phyloP scores from a whole-genome alignment of 2,329 filamentous ascomycete genomes.

The Aureobasidium namibiae region DNA sequence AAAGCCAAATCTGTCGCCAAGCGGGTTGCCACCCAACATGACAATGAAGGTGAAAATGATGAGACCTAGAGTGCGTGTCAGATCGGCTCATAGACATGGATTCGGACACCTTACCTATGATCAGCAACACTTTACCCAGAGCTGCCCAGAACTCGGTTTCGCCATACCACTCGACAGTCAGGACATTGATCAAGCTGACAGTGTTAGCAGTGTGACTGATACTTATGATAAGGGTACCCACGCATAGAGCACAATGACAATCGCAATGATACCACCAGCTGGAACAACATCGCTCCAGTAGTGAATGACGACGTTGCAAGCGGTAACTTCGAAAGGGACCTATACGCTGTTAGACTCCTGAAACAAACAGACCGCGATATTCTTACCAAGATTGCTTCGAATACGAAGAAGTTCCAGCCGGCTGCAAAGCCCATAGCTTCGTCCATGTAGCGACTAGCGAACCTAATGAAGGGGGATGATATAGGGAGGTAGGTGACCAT shows the following conservation, averaged over 20 bases:
- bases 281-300: constrained; percentile 46
- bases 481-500: constrained; percentile 73
- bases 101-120: no score
- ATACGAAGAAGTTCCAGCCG: constrained; percentile 25
- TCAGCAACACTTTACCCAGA: constrained; percentile 35
- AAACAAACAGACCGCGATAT: not conserved
- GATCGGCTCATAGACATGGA: no score
- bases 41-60: constrained; percentile 24
- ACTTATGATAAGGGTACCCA: constrained; percentile 30
- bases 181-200: constrained; percentile 33
- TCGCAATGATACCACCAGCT: constrained; percentile 49
- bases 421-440: constrained; percentile 57
- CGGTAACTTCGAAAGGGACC: constrained; percentile 29
- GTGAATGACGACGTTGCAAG: constrained; percentile 54
- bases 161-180: constrained; percentile 38
- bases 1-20: constrained; percentile 51
- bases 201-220: not conserved
- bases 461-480: constrained; percentile 69
- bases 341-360: not conserved
- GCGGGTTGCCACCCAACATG: constrained; percentile 67
- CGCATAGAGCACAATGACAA: constrained; percentile 23
- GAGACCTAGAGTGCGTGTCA: constrained; percentile 34
- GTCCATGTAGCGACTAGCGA: constrained; percentile 67
- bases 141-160: constrained; percentile 41
- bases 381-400: constrained; percentile 20